Percentiles rank a stretch among this genome's conserved stretches.
Evolutionary conservation across 331 rosid genomes (phyloP).

Genomic region (Arachis monticola): DNA sequence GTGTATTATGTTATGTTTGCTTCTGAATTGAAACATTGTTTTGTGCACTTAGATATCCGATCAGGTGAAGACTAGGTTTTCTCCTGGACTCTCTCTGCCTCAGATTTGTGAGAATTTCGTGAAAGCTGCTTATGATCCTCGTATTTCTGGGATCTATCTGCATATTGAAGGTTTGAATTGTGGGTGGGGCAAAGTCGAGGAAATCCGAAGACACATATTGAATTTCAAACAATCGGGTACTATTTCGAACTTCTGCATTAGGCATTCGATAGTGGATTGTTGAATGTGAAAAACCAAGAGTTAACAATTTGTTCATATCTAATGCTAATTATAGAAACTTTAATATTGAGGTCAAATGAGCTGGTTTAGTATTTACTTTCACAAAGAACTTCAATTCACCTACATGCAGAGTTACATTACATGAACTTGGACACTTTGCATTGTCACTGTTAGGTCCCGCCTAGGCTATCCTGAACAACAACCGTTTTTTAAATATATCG

Average conservation of each 20-base stretch:
- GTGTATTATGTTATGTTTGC: constrained; percentile 13
- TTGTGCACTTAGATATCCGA: constrained; percentile 71
- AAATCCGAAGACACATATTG: constrained; percentile 88
- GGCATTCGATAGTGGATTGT: constrained; percentile 9
- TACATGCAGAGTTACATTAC: not conserved
- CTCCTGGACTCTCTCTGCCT: constrained; percentile 85
- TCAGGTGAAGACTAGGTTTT: constrained; percentile 84
- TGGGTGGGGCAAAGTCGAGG: constrained; percentile 98
- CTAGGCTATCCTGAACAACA: not conserved
- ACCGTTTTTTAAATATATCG: not conserved
- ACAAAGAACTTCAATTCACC: constrained; percentile 1
- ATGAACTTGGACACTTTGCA: not conserved
- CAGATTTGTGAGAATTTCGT: constrained; percentile 90
- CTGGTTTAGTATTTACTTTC: constrained; percentile 8
- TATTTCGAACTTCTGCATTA: constrained; percentile 27
- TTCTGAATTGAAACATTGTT: constrained; percentile 30
- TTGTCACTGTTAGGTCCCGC: not conserved
- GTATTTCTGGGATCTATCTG: constrained; percentile 84
- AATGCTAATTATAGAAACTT: constrained; percentile 5
- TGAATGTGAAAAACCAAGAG: constrained; percentile 2
- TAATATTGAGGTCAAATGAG: constrained; percentile 17
- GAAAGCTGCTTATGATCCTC: constrained; percentile 97
- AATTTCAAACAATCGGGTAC: constrained; percentile 92
- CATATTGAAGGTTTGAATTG: constrained; percentile 81
- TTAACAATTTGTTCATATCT: constrained; percentile 9